phyloP scores from a whole-genome alignment of 495 filamentous ascomycete genomes.

The Talaromyces thailandensis region DNA sequence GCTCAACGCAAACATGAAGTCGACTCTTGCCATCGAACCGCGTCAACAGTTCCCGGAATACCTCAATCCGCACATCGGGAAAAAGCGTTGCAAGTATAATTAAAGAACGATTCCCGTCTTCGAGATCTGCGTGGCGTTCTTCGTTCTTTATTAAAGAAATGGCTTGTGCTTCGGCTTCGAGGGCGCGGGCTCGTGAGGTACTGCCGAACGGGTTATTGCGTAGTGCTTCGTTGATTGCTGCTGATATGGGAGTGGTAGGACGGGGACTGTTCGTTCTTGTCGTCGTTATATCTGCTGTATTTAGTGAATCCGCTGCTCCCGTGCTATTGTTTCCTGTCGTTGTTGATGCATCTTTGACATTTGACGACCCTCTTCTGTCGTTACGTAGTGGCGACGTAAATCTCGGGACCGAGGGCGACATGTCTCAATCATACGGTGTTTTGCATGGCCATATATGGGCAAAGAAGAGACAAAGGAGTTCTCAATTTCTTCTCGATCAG shows the following conservation, averaged over 20 bases:
- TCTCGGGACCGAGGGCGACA: slow-evolving; percentile 1
- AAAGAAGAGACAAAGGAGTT: neutral
- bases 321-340: neutral
- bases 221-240: slow-evolving; percentile 31
- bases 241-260: slow-evolving; percentile 13
- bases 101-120: slow-evolving; percentile 68
- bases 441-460: neutral
- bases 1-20: slow-evolving; percentile 76
- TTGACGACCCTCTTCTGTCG: neutral
- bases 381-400: slow-evolving; percentile 4
- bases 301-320: neutral
- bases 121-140: slow-evolving; percentile 35
- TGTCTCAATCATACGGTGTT: neutral
- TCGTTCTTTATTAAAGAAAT: slow-evolving; percentile 10
- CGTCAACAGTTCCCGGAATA: slow-evolving; percentile 83
- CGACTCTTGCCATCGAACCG: slow-evolving; percentile 76
- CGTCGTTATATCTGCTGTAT: neutral
- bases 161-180: slow-evolving; percentile 8
- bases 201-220: slow-evolving; percentile 37
- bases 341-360: neutral
- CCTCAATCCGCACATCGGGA: slow-evolving; percentile 78
- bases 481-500: neutral
- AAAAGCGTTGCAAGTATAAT: slow-evolving; percentile 67
- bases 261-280: slow-evolving; percentile 4
- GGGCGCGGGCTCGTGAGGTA: slow-evolving; percentile 23